Conservation (phyloP, 495 filamentous ascomycete species). For the Clavariopsis aquatica region DNA sequence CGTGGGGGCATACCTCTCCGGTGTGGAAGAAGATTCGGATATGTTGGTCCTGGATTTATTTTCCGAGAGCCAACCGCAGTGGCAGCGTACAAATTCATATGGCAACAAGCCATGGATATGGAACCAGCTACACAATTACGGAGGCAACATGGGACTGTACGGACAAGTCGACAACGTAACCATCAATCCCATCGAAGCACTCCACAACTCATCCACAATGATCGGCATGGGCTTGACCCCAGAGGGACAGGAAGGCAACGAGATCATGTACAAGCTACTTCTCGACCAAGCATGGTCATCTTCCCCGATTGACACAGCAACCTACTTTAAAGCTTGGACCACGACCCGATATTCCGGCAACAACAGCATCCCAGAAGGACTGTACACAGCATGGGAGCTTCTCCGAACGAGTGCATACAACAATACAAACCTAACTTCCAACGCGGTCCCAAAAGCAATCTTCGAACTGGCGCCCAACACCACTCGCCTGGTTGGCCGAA, state of each 20-base stretch:
- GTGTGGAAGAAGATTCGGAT: slow-evolving; percentile 49
- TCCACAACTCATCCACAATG: slow-evolving; percentile 45
- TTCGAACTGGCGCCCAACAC: slow-evolving; percentile 50
- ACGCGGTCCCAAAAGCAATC: slow-evolving; percentile 53
- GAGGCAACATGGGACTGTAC: slow-evolving; percentile 55
- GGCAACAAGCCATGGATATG: slow-evolving; percentile 57
- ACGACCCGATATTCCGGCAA: slow-evolving; percentile 48
- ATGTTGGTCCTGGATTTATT: slow-evolving; percentile 58
- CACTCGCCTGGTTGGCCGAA: slow-evolving; percentile 45
- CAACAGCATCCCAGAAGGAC: slow-evolving; percentile 40
- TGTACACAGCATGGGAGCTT: slow-evolving; percentile 54
- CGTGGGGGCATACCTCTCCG: slow-evolving; percentile 54
- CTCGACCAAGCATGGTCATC: slow-evolving; percentile 55
- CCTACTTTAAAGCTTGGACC: slow-evolving; percentile 55
- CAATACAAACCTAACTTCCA: slow-evolving; percentile 52
- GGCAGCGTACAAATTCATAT: slow-evolving; percentile 55
- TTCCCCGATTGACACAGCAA: slow-evolving; percentile 48
- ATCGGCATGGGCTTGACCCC: slow-evolving; percentile 53
- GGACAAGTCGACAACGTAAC: slow-evolving; percentile 56
- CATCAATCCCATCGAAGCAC: slow-evolving; percentile 50
- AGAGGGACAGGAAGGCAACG: slow-evolving; percentile 59
- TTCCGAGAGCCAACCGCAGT: slow-evolving; percentile 54
- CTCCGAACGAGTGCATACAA: slow-evolving; percentile 54
- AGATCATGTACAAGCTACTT: slow-evolving; percentile 55
- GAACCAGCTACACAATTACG: slow-evolving; percentile 49